Evolutionary conservation across 202 grass and related monocot genomes (phyloP).

Genomic region (Zizania palustris): DNA sequence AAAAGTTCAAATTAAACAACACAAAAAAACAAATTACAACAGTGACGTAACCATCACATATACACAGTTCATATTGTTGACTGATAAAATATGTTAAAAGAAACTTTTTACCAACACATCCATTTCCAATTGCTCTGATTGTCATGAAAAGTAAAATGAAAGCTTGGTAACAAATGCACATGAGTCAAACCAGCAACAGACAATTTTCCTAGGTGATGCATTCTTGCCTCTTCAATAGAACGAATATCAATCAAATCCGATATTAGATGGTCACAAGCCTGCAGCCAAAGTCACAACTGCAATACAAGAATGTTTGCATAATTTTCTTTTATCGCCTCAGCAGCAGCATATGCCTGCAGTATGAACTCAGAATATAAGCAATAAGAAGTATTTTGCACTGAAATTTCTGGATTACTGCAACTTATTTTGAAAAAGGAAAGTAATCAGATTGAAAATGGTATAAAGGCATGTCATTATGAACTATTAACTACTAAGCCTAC

Average conservation of each 20-base stretch:
- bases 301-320: constrained; percentile 88
- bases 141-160: constrained; percentile 89
- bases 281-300: constrained; percentile 77
- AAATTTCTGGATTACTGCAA: not conserved
- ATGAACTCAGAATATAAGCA: not conserved
- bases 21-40: constrained; percentile 10
- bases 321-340: constrained; percentile 82
- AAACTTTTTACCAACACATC: constrained; percentile 62
- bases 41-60: not conserved
- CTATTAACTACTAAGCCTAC: not conserved
- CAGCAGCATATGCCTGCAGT: constrained; percentile 72
- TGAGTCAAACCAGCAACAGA: too few relatives aligned
- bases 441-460: not conserved
- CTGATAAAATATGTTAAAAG: constrained; percentile 29
- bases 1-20: too few relatives aligned
- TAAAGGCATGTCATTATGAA: not conserved
- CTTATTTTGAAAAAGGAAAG: constrained; percentile 10
- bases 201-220: too few relatives aligned
- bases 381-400: not conserved
- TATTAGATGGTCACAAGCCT: constrained; percentile 83
- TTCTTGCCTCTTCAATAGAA: constrained; percentile 74
- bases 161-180: constrained; percentile 88
- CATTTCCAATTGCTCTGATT: constrained; percentile 71
- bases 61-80: constrained; percentile 15
- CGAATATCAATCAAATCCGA: constrained; percentile 48